These are phyloP conservation scores for Eremothecium gossypii DNA, from an alignment of 1,139 yeast genomes.

Conservation along the genomic window DNA sequence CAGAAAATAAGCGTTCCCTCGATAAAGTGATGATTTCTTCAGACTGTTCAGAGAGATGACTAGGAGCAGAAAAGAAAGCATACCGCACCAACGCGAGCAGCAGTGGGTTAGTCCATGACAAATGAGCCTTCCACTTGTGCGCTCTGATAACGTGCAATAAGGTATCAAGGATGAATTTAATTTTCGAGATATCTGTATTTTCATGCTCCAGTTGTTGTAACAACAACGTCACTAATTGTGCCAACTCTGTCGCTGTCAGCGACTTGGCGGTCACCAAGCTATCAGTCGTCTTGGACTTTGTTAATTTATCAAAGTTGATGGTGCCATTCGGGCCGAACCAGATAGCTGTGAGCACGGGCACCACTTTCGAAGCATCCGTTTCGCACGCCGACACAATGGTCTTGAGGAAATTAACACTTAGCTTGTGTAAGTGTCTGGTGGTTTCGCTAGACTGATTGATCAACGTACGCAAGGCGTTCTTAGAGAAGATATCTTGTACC, in stretches of 20 bases:
- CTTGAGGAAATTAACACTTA: constrained; percentile 47
- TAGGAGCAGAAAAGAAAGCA: constrained; percentile 43
- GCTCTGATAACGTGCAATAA: constrained; percentile 48
- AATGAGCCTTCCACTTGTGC: constrained; percentile 32
- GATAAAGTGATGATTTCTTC: constrained; percentile 34
- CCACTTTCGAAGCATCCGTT: constrained; percentile 36
- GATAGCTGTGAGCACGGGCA: constrained; percentile 41
- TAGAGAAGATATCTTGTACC: constrained; percentile 45
- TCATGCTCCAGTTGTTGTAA: constrained; percentile 8
- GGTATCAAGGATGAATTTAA: constrained; percentile 64
- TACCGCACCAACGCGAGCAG: constrained; percentile 44
- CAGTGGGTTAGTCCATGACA: constrained; percentile 40
- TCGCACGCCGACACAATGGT: constrained; percentile 33
- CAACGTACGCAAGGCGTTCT: constrained; percentile 63
- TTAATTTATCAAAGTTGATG: constrained; percentile 65
- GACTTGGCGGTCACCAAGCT: constrained; percentile 33
- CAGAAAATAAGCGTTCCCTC: constrained; percentile 55
- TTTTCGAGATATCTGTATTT: constrained; percentile 33
- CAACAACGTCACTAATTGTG: constrained; percentile 17
- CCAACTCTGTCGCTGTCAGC: constrained; percentile 26
- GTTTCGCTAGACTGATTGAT: constrained; percentile 68
- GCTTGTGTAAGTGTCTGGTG: constrained; percentile 57
- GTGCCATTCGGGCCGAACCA: constrained; percentile 46
- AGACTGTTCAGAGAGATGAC: constrained; percentile 10
- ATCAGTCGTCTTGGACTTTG: constrained; percentile 64